Evolutionary conservation across 176 grass and related monocot genomes (phyloP).

Genomic region (Areca catechu): DNA sequence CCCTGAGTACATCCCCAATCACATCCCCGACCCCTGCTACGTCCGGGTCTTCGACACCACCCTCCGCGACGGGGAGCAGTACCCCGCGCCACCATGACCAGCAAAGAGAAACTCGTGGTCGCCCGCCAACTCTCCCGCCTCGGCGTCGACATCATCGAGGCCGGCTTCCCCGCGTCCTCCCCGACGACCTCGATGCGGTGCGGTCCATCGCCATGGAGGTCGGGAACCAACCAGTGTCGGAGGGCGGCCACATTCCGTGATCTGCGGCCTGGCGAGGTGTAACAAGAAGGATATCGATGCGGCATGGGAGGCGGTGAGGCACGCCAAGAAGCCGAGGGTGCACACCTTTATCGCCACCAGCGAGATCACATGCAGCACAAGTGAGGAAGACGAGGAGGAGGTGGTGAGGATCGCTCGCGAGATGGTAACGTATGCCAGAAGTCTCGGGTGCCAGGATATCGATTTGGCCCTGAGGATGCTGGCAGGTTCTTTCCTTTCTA

Average conservation of each 20-base stretch:
- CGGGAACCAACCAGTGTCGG: constrained; percentile 45
- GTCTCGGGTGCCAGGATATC: constrained; percentile 71
- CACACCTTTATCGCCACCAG: constrained; percentile 92
- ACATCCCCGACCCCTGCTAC: constrained; percentile 68
- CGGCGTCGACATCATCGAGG: constrained; percentile 93
- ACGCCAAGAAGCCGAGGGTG: constrained; percentile 51
- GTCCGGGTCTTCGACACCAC: constrained; percentile 94
- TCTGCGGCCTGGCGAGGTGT: constrained; percentile 76
- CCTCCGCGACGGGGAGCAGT: constrained; percentile 86
- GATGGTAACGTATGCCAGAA: constrained; percentile 61
- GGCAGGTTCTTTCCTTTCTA: constrained; percentile 45
- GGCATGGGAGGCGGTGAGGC: constrained; percentile 86
- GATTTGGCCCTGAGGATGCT: constrained; percentile 87
- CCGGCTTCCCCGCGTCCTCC: constrained; percentile 72
- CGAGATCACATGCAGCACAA: constrained; percentile 38
- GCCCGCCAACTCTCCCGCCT: constrained; percentile 71
- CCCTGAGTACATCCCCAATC: constrained; percentile 32
- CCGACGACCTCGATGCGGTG: constrained; percentile 91
- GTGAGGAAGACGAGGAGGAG: constrained; percentile 25
- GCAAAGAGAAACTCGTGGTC: constrained; percentile 68
- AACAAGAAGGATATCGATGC: constrained; percentile 66
- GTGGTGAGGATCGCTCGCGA: constrained; percentile 18
- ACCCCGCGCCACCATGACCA: constrained; percentile 83
- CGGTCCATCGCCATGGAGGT: constrained; percentile 83
- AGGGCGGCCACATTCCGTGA: constrained; percentile 67